Conservation (phyloP, 371 early-diverging fungal genomes). For the Gilbertella persicaria region DNA sequence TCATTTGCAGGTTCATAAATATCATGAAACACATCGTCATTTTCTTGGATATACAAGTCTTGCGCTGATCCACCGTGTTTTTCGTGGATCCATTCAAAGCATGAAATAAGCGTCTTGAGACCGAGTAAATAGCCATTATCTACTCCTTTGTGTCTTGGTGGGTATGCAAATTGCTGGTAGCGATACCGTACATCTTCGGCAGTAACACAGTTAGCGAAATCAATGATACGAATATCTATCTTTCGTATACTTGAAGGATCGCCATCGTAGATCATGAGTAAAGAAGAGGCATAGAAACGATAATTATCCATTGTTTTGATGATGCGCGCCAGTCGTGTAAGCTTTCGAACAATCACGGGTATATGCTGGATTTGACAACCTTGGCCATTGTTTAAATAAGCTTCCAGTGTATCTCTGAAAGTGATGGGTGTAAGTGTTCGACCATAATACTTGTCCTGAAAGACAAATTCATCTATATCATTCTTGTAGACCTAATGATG, state of each 20-base stretch:
- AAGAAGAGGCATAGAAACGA: conserved; percentile 89
- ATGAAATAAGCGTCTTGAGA: conserved; percentile 64
- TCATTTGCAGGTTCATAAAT: conserved; percentile 31
- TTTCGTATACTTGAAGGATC: conserved; percentile 26
- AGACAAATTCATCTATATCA: conserved; percentile 61
- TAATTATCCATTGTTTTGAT: conserved; percentile 74
- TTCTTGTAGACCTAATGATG: conserved; percentile 74
- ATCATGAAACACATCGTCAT: conserved; percentile 33
- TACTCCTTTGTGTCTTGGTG: conserved; percentile 68
- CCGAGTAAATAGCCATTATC: conserved; percentile 80
- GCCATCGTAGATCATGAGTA: conserved; percentile 65
- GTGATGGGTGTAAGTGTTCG: conserved; percentile 75
- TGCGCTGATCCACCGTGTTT: conserved; percentile 40
- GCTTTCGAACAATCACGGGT: conserved; percentile 74
- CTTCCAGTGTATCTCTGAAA: conserved; percentile 77
- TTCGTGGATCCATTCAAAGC: conserved; percentile 66
- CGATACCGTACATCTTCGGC: conserved; percentile 32
- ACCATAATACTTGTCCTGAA: conserved; percentile 95
- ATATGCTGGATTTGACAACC: conserved; percentile 76
- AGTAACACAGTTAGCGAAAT: conserved; percentile 85
- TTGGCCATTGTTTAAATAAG: conserved; percentile 84
- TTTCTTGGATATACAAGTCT: conserved; percentile 26
- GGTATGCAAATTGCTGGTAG: conserved; percentile 49
- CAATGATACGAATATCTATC: conserved; percentile 90
- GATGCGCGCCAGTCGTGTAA: conserved; percentile 70